Base-by-base conservation (phyloP, 2,329 filamentous ascomycete genomes). In the Neofusicoccum ribis region DNA sequence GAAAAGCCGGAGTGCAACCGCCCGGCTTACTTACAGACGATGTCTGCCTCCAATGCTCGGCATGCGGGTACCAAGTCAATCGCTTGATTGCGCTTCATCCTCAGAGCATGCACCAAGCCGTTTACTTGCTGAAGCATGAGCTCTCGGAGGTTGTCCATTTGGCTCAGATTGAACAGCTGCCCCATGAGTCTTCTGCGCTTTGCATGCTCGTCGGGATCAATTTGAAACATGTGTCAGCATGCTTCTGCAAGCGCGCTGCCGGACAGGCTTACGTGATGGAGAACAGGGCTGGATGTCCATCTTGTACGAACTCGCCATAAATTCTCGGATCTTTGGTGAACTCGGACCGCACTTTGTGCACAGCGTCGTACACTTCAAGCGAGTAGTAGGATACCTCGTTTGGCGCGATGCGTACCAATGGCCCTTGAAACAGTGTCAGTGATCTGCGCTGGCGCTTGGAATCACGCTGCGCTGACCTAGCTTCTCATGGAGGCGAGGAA, bases 351-450 rank as follows among this genome's bases (percentile, higher is more conserved):
- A 59, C 56, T 14, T 59, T 59, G 41, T 59, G 56, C 27, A 59
- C 56, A 8, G 36, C 15, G 41, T 59, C 56, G 43, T 59, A 59
- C n/a, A 59, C n/a, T 9, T 36, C 23, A 11, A 84, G 72, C 27
- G 72, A 77, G 65, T 78, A 79, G 69, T 79, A 80, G 1, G 79
- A 77, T 67, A 85, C 72, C 67, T 84, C 81, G 59, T 78, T 76
- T 0, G 83, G 83, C 0, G 78, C 79, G 5, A 84, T 75, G 3
- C 83, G 81, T 1, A 85, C 81, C 0, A 77, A 78, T 0, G 79
- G 72, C 6, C 83, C 84, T 59, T 9, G 14, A 11, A 7, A 5
- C 0, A 8, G 5, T 3, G 2, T 47, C n/a, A 59, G 41, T 8
- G 20, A 15, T 14, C 3, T 7, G 8, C 2, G 11, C 9, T 17